Evolutionary conservation across 176 grass and related monocot species (phyloP).

Genomic region (Elaeis guineensis): DNA sequence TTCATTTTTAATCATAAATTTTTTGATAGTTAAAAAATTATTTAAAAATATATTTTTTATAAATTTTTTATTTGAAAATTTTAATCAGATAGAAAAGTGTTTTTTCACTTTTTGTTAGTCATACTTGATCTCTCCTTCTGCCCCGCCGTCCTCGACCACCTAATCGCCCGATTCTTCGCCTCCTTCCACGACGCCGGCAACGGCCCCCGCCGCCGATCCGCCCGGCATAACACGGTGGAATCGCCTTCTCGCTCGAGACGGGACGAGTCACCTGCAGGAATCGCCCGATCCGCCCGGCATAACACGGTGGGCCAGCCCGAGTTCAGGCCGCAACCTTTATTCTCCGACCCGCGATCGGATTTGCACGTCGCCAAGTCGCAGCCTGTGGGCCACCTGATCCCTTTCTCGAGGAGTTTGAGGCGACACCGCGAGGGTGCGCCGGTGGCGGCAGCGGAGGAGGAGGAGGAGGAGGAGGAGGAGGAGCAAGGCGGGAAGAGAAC

Average conservation of each 20-base stretch:
- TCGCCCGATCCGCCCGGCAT: conserved; percentile 1
- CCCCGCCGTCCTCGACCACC: neutral
- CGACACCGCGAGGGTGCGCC: conserved; percentile 22
- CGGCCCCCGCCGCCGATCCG: neutral
- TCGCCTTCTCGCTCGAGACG: no score
- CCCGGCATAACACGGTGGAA: no score
- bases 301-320: neutral
- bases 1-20: no score
- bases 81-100: no score
- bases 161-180: neutral
- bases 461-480: neutral
- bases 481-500: neutral
- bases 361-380: conserved; percentile 16
- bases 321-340: conserved; percentile 10
- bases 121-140: no score
- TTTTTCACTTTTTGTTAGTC: no score
- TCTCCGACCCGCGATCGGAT: conserved; percentile 53
- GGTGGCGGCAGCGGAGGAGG: conserved; percentile 9
- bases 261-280: neutral
- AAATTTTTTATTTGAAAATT: no score
- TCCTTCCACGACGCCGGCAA: neutral
- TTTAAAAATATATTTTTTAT: no score
- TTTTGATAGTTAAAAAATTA: no score
- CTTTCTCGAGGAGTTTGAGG: conserved; percentile 25
- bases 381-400: conserved; percentile 29